Conservation (phyloP, 805 yeast genomes). For the Metschnikowia koreensis region DNA sequence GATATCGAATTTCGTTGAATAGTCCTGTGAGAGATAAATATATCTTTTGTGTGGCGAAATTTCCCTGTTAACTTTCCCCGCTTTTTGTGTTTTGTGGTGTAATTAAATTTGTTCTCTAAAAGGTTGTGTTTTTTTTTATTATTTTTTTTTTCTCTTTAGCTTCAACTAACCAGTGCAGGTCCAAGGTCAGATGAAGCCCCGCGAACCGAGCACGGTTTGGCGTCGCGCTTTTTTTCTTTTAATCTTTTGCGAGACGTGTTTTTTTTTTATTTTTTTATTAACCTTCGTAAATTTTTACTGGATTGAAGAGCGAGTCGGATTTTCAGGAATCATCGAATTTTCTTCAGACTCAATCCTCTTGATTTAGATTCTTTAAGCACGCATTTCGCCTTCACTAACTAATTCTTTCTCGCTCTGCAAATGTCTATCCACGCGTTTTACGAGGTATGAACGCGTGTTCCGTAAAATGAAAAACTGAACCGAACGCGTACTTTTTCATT, state of each 20-base stretch:
- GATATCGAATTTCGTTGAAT: too few species aligned
- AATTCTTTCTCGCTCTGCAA: too few species aligned
- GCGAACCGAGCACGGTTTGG: background rate
- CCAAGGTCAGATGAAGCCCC: background rate
- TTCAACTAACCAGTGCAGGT: background rate
- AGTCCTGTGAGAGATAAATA: too few species aligned
- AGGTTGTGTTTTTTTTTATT: background rate
- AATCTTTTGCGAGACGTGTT: background rate
- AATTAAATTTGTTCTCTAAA: background rate
- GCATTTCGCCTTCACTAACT: too few species aligned
- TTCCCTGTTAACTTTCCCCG: too few species aligned
- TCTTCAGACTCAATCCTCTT: background rate
- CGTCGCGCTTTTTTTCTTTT: background rate
- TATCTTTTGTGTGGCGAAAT: too few species aligned
- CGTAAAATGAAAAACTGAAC: too few species aligned
- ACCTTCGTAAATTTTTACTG: too few species aligned
- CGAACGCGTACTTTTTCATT: too few species aligned
- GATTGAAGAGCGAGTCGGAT: background rate
- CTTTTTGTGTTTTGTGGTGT: background rate
- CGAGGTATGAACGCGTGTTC: too few species aligned
- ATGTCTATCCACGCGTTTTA: too few species aligned
- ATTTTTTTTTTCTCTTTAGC: background rate
- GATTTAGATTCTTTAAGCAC: too few species aligned
- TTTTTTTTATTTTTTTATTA: background rate
- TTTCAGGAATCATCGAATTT: background rate